These are phyloP conservation scores for Withania somnifera DNA, from an alignment of 305 asterid species.

Conservation along the genomic window DNA sequence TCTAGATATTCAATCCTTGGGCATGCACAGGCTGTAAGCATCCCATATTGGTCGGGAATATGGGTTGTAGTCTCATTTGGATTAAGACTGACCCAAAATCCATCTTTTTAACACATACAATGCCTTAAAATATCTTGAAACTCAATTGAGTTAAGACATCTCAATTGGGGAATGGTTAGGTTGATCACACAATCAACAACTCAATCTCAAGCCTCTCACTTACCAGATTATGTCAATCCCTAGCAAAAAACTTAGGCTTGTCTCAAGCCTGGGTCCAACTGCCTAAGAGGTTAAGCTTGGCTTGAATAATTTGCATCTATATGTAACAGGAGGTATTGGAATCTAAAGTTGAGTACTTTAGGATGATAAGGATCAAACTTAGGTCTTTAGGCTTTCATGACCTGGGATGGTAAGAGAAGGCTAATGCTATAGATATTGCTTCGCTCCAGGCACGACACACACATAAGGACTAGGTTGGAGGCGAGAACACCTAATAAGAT, in stretches of 20 bases:
- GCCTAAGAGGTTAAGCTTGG: not conserved
- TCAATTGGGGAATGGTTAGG: not conserved
- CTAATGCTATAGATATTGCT: not conserved
- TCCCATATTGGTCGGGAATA: not conserved
- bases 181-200: not conserved
- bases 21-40: not conserved
- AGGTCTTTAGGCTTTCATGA: not conserved
- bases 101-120: not conserved
- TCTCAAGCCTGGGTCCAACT: not conserved
- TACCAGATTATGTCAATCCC: not conserved
- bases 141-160: not conserved
- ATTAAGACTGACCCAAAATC: not conserved
- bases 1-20: not conserved
- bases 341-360: not conserved
- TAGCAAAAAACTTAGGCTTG: not conserved
- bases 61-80: not conserved
- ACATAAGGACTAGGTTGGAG: not conserved
- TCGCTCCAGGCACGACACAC: not conserved
- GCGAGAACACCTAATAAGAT: not conserved
- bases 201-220: not conserved
- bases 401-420: not conserved
- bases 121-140: not conserved
- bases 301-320: not conserved
- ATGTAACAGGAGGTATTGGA: not conserved
- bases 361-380: not conserved